These are phyloP conservation scores for Hypoxylon rickii DNA, from an alignment of 495 filamentous ascomycete genomes.

Conservation along the genomic window DNA sequence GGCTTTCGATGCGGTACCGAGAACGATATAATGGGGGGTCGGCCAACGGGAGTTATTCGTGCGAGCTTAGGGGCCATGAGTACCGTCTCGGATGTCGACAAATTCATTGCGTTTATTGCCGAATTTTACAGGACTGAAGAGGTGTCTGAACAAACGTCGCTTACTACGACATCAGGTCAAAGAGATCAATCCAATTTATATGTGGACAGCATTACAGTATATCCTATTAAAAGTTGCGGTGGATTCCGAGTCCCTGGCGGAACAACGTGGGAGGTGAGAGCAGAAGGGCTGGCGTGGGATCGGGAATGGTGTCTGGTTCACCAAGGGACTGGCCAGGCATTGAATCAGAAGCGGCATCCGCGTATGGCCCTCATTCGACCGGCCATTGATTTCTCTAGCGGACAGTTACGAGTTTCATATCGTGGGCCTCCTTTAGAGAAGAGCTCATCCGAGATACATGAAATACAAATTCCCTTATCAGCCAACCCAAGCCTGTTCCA, in stretches of 20 bases:
- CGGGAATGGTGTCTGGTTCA: constrained; percentile 93
- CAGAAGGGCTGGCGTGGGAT: constrained; percentile 87
- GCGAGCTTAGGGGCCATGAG: constrained; percentile 89
- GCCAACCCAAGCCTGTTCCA: constrained; percentile 58
- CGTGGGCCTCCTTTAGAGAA: constrained; percentile 42
- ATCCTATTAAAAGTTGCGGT: constrained; percentile 89
- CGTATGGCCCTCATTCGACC: constrained; percentile 82
- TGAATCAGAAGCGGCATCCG: constrained; percentile 83
- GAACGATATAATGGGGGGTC: constrained; percentile 78
- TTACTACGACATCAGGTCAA: background rate
- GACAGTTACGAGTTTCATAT: constrained; percentile 57
- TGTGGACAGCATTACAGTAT: constrained; percentile 68
- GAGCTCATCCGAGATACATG: constrained; percentile 55
- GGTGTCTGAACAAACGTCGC: constrained; percentile 8
- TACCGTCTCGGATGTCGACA: constrained; percentile 72
- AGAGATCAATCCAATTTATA: constrained; percentile 35
- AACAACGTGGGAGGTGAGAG: constrained; percentile 70
- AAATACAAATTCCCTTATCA: constrained; percentile 68
- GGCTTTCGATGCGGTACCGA: constrained; percentile 81
- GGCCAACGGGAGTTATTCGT: constrained; percentile 85
- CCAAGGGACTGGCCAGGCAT: constrained; percentile 72
- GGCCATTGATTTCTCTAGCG: constrained; percentile 62
- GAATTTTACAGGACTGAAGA: constrained; percentile 74
- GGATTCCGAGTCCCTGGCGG: constrained; percentile 71
- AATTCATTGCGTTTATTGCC: constrained; percentile 69